These are phyloP conservation scores for Calycina herbarum DNA, from an alignment of 2,329 filamentous ascomycete genomes.

Conservation along the genomic window DNA sequence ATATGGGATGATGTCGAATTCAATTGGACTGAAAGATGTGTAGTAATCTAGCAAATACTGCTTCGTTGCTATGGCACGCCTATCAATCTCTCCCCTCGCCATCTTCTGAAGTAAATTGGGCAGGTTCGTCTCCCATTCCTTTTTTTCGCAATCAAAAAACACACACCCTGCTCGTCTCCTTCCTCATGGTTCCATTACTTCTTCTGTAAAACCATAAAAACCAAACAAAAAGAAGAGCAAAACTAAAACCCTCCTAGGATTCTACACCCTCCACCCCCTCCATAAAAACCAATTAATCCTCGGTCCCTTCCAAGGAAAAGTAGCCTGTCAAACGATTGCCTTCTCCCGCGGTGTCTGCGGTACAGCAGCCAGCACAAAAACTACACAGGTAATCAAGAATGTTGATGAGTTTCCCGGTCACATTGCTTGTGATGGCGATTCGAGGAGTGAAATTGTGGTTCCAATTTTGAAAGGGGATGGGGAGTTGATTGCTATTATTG, in stretches of 20 bases:
- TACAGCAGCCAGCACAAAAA: conserved; percentile 57
- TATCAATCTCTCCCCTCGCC: conserved; percentile 70
- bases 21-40: background rate
- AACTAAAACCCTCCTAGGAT: conserved; percentile 51
- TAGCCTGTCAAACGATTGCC: conserved; percentile 75
- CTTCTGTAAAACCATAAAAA: background rate
- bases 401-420: conserved; percentile 76
- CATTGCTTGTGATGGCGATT: conserved; percentile 77
- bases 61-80: conserved; percentile 77
- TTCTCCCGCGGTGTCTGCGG: conserved; percentile 78
- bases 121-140: conserved; percentile 47
- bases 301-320: conserved; percentile 78
- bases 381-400: conserved; percentile 68
- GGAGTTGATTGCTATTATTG: conserved; percentile 69
- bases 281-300: conserved; percentile 60
- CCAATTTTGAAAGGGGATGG: conserved; percentile 51
- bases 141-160: background rate
- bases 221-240: too few species aligned
- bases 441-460: conserved; percentile 79
- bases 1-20: background rate
- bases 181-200: conserved; percentile 1
- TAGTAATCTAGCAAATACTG: conserved; percentile 75
- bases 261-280: conserved; percentile 65
- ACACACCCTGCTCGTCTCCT: background rate
- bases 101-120: conserved; percentile 73